Evolutionary conservation across 1,139 yeast genomes (phyloP).

Genomic region (Suhomyces terraborum): DNA sequence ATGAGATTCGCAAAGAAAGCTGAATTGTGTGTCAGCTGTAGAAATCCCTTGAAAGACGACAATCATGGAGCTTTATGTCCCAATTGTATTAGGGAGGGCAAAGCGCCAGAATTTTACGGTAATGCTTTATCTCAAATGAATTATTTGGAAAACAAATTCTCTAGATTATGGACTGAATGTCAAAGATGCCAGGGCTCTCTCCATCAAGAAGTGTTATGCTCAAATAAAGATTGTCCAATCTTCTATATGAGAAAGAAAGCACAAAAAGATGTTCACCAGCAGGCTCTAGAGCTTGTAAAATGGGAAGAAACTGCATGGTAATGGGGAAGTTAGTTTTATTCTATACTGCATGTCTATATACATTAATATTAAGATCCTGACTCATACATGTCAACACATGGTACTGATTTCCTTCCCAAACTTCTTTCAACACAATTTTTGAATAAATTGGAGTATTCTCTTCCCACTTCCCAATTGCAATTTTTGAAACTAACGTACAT

Average conservation of each 20-base stretch:
- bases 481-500: slow-evolving; percentile 27
- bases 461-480: slow-evolving; percentile 59
- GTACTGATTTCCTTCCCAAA: slow-evolving; percentile 48
- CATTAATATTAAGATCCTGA: not conserved
- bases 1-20: slow-evolving; percentile 92
- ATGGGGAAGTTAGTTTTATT: slow-evolving; percentile 1
- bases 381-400: slow-evolving; percentile 54
- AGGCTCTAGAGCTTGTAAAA: slow-evolving; percentile 67
- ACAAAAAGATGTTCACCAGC: slow-evolving; percentile 78
- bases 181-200: slow-evolving; percentile 96
- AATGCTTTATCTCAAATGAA: slow-evolving; percentile 79
- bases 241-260: slow-evolving; percentile 97
- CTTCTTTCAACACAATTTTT: slow-evolving; percentile 58
- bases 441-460: slow-evolving; percentile 57
- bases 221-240: slow-evolving; percentile 95
- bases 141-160: slow-evolving; percentile 77
- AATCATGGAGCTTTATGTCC: slow-evolving; percentile 81
- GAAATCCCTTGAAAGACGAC: slow-evolving; percentile 67
- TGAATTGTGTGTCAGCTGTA: slow-evolving; percentile 86
- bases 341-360: not conserved
- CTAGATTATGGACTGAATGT: slow-evolving; percentile 96
- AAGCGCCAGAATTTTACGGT: slow-evolving; percentile 67
- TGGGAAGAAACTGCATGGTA: slow-evolving; percentile 69
- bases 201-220: slow-evolving; percentile 93
- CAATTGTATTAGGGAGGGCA: slow-evolving; percentile 70